Evolutionary conservation across 2,329 filamentous ascomycete genomes (phyloP).

Genomic region (Blastomyces parvus): DNA sequence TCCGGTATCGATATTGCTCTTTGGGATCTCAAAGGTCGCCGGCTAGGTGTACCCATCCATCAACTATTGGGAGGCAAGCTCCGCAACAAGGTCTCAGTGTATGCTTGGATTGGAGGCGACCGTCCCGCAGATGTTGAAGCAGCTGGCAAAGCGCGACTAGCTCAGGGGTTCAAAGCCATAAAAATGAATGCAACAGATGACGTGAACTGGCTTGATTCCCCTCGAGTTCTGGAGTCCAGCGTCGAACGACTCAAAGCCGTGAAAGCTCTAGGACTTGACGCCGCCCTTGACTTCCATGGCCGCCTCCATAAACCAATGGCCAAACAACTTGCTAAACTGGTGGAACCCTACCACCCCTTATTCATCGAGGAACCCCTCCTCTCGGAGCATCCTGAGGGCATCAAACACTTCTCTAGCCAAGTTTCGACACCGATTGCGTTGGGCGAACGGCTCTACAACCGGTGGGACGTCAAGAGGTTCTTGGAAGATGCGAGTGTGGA

Average conservation of each 20-base stretch:
- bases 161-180: slow-evolving; percentile 38
- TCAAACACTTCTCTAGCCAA: slow-evolving; percentile 50
- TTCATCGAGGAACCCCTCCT: slow-evolving; percentile 69
- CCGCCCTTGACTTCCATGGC: slow-evolving; percentile 68
- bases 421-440: slow-evolving; percentile 59
- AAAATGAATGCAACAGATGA: slow-evolving; percentile 78
- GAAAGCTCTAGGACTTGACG: slow-evolving; percentile 60
- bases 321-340: slow-evolving; percentile 58
- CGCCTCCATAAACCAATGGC: slow-evolving; percentile 72
- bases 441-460: slow-evolving; percentile 60
- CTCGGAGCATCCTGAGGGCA: slow-evolving; percentile 57
- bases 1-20: slow-evolving; percentile 70
- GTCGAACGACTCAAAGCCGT: slow-evolving; percentile 61
- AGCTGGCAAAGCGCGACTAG: slow-evolving; percentile 44
- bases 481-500: slow-evolving; percentile 60
- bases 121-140: slow-evolving; percentile 55
- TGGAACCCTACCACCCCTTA: slow-evolving; percentile 60
- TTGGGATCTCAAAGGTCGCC: slow-evolving; percentile 65
- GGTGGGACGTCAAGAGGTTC: slow-evolving; percentile 66
- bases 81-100: slow-evolving; percentile 59
- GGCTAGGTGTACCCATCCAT: slow-evolving; percentile 58
- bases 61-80: slow-evolving; percentile 66
- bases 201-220: slow-evolving; percentile 66
- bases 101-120: slow-evolving; percentile 71
- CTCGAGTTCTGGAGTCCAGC: slow-evolving; percentile 51